Evolutionary conservation across 805 yeast species (phyloP).

Genomic region (Suhomyces sp.): DNA sequence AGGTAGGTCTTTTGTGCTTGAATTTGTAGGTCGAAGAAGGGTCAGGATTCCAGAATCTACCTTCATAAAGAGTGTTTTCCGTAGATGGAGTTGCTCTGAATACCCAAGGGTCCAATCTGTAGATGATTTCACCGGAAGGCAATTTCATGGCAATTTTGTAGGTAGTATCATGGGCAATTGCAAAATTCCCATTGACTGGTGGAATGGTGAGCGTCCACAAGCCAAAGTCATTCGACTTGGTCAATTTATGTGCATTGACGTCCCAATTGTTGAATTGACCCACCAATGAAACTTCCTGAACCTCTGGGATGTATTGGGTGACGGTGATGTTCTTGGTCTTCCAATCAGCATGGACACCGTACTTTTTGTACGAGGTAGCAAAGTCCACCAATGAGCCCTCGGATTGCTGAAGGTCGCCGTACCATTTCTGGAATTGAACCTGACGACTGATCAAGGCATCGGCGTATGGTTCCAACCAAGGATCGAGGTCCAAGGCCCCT

Average conservation of each 20-base stretch:
- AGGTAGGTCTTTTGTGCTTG: slow-evolving; percentile 62
- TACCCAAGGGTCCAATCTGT: slow-evolving; percentile 88
- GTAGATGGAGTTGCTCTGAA: slow-evolving; percentile 73
- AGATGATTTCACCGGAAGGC: slow-evolving; percentile 68
- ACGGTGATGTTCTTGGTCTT: slow-evolving; percentile 55
- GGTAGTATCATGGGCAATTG: slow-evolving; percentile 79
- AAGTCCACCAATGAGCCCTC: slow-evolving; percentile 64
- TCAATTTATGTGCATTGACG: slow-evolving; percentile 52
- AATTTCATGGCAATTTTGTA: slow-evolving; percentile 68
- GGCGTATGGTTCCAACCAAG: slow-evolving; percentile 81
- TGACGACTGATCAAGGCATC: slow-evolving; percentile 69
- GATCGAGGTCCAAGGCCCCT: slow-evolving; percentile 73
- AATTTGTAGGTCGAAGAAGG: slow-evolving; percentile 48
- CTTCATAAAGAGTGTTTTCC: slow-evolving; percentile 64
- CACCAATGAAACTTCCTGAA: slow-evolving; percentile 66
- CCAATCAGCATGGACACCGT: slow-evolving; percentile 70
- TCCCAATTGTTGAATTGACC: slow-evolving; percentile 95
- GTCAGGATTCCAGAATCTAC: slow-evolving; percentile 88
- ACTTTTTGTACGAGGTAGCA: slow-evolving; percentile 71
- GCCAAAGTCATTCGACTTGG: slow-evolving; percentile 61
- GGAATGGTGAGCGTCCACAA: slow-evolving; percentile 64
- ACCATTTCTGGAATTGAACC: slow-evolving; percentile 64
- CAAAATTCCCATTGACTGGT: slow-evolving; percentile 53
- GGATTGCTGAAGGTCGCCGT: slow-evolving; percentile 47
- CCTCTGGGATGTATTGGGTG: slow-evolving; percentile 91